Conservation (phyloP, 2,329 filamentous ascomycete species). For the Venturia aucupariae region DNA sequence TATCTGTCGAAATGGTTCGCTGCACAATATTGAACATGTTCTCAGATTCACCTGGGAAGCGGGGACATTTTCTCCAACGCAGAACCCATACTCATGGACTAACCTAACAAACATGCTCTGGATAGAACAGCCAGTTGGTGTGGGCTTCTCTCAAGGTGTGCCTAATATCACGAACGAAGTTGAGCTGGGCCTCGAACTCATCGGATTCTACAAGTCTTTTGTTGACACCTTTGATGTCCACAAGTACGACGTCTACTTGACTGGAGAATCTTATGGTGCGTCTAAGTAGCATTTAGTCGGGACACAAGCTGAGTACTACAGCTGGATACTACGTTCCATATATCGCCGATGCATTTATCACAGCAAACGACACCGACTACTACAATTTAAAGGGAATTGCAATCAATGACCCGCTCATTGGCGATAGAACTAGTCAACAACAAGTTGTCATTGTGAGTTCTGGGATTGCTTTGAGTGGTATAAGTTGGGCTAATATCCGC, state of each 20-base stretch:
- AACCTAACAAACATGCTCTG: constrained; percentile 34
- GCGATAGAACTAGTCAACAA: constrained; percentile 32
- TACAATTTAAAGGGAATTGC: constrained; percentile 43
- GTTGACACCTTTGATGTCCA: constrained; percentile 45
- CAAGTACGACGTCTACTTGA: constrained; percentile 45
- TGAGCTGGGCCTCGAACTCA: constrained; percentile 38
- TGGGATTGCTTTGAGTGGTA: neutral
- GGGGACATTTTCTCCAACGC: constrained; percentile 56
- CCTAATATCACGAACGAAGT: constrained; percentile 40
- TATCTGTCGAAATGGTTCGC: constrained; percentile 45
- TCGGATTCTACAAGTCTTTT: constrained; percentile 47
- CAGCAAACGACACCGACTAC: constrained; percentile 41
- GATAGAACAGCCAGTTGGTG: constrained; percentile 42
- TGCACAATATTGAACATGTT: neutral
- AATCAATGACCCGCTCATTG: constrained; percentile 41
- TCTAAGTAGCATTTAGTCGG: constrained; percentile 37
- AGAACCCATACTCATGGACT: constrained; percentile 63
- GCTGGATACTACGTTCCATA: constrained; percentile 49
- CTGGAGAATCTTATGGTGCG: constrained; percentile 47
- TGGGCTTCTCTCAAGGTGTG: constrained; percentile 32
- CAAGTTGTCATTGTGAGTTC: constrained; percentile 22
- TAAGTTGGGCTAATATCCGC: neutral
- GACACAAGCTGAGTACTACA: neutral
- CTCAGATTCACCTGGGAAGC: constrained; percentile 39
- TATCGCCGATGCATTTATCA: constrained; percentile 46